phyloP scores from a whole-genome alignment of 345 rosid genomes.

The Gossypium turneri region DNA sequence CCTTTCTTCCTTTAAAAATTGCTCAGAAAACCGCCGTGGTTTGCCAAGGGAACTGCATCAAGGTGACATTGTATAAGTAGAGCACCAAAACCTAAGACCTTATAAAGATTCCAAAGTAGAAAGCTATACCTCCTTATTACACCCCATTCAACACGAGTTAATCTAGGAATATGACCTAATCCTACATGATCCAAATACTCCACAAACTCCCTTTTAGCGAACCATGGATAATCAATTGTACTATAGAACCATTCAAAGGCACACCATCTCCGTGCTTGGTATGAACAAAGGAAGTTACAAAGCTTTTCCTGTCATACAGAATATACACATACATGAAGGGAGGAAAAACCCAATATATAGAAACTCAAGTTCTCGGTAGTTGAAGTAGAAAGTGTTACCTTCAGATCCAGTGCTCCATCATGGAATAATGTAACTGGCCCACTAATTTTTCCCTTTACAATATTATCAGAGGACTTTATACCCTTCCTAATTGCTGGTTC shows the following conservation, averaged over 20 bases:
- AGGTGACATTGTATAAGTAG: constrained; percentile 11
- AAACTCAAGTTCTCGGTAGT: constrained; percentile 21
- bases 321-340: constrained; percentile 4
- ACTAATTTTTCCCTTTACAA: constrained; percentile 35
- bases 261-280: constrained; percentile 63
- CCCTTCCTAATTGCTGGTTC: constrained; percentile 38
- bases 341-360: constrained; percentile 18
- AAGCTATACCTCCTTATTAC: constrained; percentile 63
- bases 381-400: constrained; percentile 32
- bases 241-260: constrained; percentile 75
- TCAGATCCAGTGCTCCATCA: constrained; percentile 32
- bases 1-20: constrained; percentile 76
- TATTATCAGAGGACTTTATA: constrained; percentile 27
- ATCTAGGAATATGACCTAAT: constrained; percentile 73
- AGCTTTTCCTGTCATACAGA: constrained; percentile 50
- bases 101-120: constrained; percentile 11
- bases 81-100: neutral
- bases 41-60: constrained; percentile 76
- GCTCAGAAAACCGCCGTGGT: constrained; percentile 74
- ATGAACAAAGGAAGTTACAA: constrained; percentile 49
- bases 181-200: constrained; percentile 86
- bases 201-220: constrained; percentile 78
- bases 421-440: constrained; percentile 24
- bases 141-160: constrained; percentile 91
- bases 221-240: constrained; percentile 90